A percentile compares a stretch with the other conserved stretches of the same genome.
phyloP scores from a whole-genome alignment of 2,329 filamentous ascomycete genomes.

The Erysiphe pulchra region DNA sequence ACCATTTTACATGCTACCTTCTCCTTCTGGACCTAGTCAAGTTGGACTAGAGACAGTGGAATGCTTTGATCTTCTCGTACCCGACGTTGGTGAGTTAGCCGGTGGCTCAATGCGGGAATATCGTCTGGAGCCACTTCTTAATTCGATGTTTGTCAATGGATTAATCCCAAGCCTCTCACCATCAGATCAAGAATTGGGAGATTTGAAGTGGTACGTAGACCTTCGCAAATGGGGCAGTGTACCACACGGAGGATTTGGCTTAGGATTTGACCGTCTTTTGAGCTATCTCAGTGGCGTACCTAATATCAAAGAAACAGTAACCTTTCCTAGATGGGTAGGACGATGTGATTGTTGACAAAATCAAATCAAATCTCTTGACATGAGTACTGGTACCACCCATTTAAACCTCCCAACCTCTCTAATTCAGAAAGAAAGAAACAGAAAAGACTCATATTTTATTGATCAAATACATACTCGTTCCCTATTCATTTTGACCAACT shows the following conservation, averaged over 20 bases:
- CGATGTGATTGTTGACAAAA: too few relatives aligned
- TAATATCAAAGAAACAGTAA: too few relatives aligned
- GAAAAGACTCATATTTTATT: too few relatives aligned
- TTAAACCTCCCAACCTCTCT: too few relatives aligned
- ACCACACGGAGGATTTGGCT: conserved; percentile 45
- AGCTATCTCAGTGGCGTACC: too few relatives aligned
- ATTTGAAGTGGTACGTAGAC: conserved; percentile 44
- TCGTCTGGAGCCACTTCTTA: conserved; percentile 26
- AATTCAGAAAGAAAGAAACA: too few relatives aligned
- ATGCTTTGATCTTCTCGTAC: conserved; percentile 47
- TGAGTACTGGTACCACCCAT: too few relatives aligned
- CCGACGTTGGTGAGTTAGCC: conserved; percentile 40
- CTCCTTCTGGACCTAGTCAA: conserved; percentile 10
- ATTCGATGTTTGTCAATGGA: conserved; percentile 32
- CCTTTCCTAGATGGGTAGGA: too few relatives aligned
- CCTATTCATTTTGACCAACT: too few relatives aligned
- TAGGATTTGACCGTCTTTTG: conserved; percentile 45
- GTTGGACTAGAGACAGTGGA: conserved; percentile 24
- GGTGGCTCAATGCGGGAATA: conserved; percentile 50
- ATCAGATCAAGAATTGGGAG: conserved; percentile 16
- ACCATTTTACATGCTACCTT: conserved; percentile 68
- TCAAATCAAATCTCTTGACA: too few relatives aligned
- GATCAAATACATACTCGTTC: too few relatives aligned
- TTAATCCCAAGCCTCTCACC: conserved; percentile 16
- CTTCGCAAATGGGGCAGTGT: conserved; percentile 43